Evolutionary conservation across 179 eudicot genomes (phyloP), one percentile per base, ranked within the genome.

Genomic region (Drosera spatulata): DNA sequence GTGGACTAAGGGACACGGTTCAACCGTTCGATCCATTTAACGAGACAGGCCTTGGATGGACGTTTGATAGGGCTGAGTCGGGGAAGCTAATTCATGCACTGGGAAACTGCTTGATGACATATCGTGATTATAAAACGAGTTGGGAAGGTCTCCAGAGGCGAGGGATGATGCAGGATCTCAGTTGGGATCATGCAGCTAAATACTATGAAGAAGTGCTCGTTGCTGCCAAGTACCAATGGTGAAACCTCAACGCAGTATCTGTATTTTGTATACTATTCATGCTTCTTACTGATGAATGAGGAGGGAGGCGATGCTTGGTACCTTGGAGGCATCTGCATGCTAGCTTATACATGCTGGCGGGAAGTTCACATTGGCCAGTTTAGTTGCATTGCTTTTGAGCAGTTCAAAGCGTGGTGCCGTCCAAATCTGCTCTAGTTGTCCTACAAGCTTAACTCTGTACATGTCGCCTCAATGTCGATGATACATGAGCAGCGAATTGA

Each of bases 181-280:
- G 95, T 57, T 90, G 97, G 97, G 97, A 90, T 58, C 70, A 80
- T 67, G 97, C 87, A 42, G 97, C 97, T 5, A 69, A 76, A 39
- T 68, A 69, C 6, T 90, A 90, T 12, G 97, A 90, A 75, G 86
- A 90, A 71, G 95, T 87, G 12, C 85, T 90, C 52, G 79, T 90
- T 55, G 91, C 95, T 33, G 97, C 97, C 5, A 89, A 89, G 79
- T 86, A 84, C 62, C 97, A 89, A 10, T 89, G 97, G 97, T 89
- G 64, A 82, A 10, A 22, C 33, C 1, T 22, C 33, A 22, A 0
- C 33, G 33, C 33, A 22, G 33, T 22, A 22, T 22, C 33, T 22
- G 33, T 22, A 22, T 22, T 22, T 22, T 22, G 33, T 22, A 22
- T 22, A 22, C 33, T 22, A 22, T 22, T 1, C 33, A 22, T 22